phyloP scores from a whole-genome alignment of 75 land plant genomes.

The Picea sitchensis region DNA sequence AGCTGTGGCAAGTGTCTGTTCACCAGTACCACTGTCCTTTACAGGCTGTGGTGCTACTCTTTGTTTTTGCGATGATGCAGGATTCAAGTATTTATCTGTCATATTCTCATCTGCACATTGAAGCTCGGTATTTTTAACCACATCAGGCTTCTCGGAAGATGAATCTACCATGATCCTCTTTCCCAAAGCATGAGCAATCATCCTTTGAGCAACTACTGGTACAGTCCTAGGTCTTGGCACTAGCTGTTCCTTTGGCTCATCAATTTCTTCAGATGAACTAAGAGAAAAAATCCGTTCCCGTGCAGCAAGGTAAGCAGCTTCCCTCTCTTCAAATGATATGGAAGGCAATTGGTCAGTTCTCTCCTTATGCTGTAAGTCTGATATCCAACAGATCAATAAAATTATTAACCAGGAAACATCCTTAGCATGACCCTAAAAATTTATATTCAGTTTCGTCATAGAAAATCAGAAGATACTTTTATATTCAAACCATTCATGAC shows the following conservation, averaged over 20 bases:
- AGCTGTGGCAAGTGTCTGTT: background rate
- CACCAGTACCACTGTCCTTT: background rate
- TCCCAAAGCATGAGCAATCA: slow-evolving; percentile 98
- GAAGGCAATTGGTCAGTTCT: slow-evolving; percentile 7
- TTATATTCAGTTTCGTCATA: background rate
- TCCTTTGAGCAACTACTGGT: slow-evolving; percentile 87
- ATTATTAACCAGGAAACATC: background rate
- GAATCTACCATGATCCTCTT: slow-evolving; percentile 24
- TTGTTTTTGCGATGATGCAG: background rate
- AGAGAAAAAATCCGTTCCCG: slow-evolving; percentile 80
- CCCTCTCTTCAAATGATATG: slow-evolving; percentile 63
- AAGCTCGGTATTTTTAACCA: background rate
- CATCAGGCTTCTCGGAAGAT: background rate
- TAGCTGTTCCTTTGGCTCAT: slow-evolving; percentile 26
- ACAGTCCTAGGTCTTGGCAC: slow-evolving; percentile 55
- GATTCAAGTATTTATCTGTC: background rate
- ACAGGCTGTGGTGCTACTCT: slow-evolving; percentile 10
- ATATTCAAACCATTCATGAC: background rate
- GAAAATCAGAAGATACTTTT: too few relatives aligned
- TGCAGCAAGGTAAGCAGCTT: slow-evolving; percentile 87
- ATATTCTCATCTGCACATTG: background rate
- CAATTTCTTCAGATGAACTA: slow-evolving; percentile 18
- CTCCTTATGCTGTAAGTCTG: slow-evolving; percentile 15
- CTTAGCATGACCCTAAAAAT: background rate
- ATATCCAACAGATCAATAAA: background rate